phyloP scores from a whole-genome alignment of 2,329 filamentous ascomycete species.

The Periconia digitata region DNA sequence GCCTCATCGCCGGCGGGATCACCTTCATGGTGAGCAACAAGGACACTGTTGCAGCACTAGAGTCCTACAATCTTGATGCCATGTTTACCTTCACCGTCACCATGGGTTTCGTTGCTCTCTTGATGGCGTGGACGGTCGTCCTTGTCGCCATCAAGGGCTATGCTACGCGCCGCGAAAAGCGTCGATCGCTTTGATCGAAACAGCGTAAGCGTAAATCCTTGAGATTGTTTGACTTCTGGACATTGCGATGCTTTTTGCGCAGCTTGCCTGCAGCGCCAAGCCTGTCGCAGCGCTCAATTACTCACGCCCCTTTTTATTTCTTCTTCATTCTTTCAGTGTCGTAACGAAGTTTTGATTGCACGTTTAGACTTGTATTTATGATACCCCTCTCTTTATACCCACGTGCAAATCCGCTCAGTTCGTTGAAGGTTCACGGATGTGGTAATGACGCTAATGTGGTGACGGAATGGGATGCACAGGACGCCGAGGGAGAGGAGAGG shows the following conservation, averaged over 20 bases:
- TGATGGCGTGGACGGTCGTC: constrained; percentile 83
- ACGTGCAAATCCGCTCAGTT: not conserved
- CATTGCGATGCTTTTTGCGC: not conserved
- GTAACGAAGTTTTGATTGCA: constrained; percentile 7
- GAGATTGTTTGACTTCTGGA: not conserved
- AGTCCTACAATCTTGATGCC: constrained; percentile 74
- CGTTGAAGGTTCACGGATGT: not conserved
- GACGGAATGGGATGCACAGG: not conserved
- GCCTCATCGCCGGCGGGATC: constrained; percentile 80
- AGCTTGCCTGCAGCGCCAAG: not conserved
- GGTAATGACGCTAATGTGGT: constrained; percentile 7
- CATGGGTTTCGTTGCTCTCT: constrained; percentile 77
- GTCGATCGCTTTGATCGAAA: constrained; percentile 12
- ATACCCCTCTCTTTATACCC: constrained; percentile 25
- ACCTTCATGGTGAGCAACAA: constrained; percentile 89
- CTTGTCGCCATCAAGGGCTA: constrained; percentile 85
- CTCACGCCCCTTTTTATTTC: constrained; percentile 6
- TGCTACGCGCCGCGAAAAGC: constrained; percentile 57
- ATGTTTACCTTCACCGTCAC: constrained; percentile 93
- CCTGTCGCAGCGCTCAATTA: too few relatives aligned
- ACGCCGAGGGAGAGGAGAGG: not conserved
- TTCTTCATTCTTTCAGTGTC: constrained; percentile 12
- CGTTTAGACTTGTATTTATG: constrained; percentile 22
- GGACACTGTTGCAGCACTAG: constrained; percentile 76
- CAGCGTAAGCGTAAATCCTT: not conserved